Evolutionary conservation across 2,329 filamentous ascomycete species (phyloP).

Genomic region (Beauveria sp.): DNA sequence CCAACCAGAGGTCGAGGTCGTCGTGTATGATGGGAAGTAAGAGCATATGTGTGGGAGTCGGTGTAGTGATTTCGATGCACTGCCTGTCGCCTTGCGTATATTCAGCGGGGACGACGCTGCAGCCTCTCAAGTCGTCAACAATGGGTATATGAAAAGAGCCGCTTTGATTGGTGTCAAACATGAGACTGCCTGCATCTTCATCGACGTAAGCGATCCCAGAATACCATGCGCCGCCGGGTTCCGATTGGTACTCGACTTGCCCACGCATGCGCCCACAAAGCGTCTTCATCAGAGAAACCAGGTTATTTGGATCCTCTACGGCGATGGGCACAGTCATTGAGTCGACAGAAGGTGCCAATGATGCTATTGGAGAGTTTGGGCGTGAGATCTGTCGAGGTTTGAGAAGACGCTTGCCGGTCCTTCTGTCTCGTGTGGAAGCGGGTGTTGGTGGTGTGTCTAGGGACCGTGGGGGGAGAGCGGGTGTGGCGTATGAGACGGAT

Average conservation of each 20-base stretch:
- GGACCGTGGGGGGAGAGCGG: conserved; percentile 21
- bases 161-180: conserved; percentile 65
- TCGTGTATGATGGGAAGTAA: conserved; percentile 56
- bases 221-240: conserved; percentile 56
- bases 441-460: conserved; percentile 26
- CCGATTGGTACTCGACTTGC: conserved; percentile 63
- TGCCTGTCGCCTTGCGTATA: conserved; percentile 34
- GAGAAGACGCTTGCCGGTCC: conserved; percentile 44
- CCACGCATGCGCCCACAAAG: conserved; percentile 75
- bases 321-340: conserved; percentile 52
- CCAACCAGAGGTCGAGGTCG: conserved; percentile 73
- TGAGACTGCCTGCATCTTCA: conserved; percentile 64
- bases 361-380: conserved; percentile 50
- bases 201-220: conserved; percentile 71
- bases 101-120: conserved; percentile 55
- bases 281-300: conserved; percentile 69
- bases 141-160: conserved; percentile 58
- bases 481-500: conserved; percentile 38
- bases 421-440: conserved; percentile 30
- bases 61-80: conserved; percentile 47
- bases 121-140: conserved; percentile 68
- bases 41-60: conserved; percentile 52
- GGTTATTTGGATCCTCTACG: conserved; percentile 61
- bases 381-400: conserved; percentile 46
- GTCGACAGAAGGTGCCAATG: conserved; percentile 50